Base-by-base conservation (phyloP, 2,329 filamentous ascomycete species). In the Aspergillus sp. region DNA sequence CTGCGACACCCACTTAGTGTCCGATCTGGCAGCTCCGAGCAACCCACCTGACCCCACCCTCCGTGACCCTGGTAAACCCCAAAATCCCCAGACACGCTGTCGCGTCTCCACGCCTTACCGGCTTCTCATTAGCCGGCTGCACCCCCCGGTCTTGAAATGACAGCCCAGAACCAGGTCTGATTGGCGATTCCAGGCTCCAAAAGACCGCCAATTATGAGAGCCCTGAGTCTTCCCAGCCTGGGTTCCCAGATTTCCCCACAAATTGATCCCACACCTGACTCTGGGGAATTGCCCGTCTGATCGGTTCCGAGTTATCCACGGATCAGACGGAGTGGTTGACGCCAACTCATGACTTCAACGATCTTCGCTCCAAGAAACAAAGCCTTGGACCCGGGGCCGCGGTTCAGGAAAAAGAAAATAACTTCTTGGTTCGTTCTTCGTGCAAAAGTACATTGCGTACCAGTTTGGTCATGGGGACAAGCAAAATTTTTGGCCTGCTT, bases 1-100 rank as follows among this genome's bases (percentile, higher is more conserved):
- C 58, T 48, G 59, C 56, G 44, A 52, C 50, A n/a, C 40, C 54
- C 48, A 52, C 48, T 58, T 62, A 58, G 52, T 56, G 52, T 55
- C 48, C 49, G 61, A 63, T 58, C 57, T 58, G 60, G 51, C 60
- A 49, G 54, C 44, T 47, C 12, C 15, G 14, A n/a, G 39, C 27
- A 11, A 46, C 48, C 49, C 59, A 59, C 60, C 40, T 62, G 57
- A 60, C 59, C 59, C 25, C 23, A 25, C 43, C 43, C 8, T 19
- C 17, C 21, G 2, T n/a, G 21, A 21, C 21, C 40, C 14, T 12
- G 3, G 7, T 6, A 40, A 40, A 44, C 19, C 19, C n/a, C 37
- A 40, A 40, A 40, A 40, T 15, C 17, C 17, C 37, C 37, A 40
- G 17, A 40, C 37, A 1, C 3, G 9, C 8, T 11, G 27, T 31